These are phyloP conservation scores for Tricholoma sp. DNA, from an alignment of 768 basidiomycete species.

Conservation along the genomic window DNA sequence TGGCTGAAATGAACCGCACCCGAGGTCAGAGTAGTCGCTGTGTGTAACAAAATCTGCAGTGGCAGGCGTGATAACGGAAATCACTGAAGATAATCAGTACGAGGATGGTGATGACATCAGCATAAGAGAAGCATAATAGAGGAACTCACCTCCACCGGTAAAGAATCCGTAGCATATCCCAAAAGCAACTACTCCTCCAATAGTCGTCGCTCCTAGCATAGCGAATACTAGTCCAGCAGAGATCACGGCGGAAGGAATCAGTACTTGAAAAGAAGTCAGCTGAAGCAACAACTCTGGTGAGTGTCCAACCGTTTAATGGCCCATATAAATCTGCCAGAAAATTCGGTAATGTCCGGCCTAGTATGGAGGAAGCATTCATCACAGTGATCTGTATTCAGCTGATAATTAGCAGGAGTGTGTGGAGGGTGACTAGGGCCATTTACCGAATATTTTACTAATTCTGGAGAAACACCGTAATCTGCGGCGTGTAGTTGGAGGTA, in stretches of 20 bases:
- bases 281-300: neutral
- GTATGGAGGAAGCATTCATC: constrained; percentile 48
- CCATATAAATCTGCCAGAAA: constrained; percentile 46
- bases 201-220: constrained; percentile 41
- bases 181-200: constrained; percentile 38
- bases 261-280: constrained; percentile 23
- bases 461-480: constrained; percentile 31
- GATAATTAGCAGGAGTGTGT: constrained; percentile 9
- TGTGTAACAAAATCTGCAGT: constrained; percentile 33
- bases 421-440: neutral
- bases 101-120: neutral
- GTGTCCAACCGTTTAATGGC: constrained; percentile 39
- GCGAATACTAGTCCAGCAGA: constrained; percentile 44
- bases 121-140: neutral
- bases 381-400: constrained; percentile 31
- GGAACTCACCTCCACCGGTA: constrained; percentile 43
- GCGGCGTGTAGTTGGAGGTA: constrained; percentile 47
- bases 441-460: constrained; percentile 42
- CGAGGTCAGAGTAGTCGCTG: constrained; percentile 39
- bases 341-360: constrained; percentile 58
- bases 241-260: constrained; percentile 35
- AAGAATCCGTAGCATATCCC: constrained; percentile 51
- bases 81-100: constrained; percentile 21
- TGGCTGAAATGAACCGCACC: constrained; percentile 23
- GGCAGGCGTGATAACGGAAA: constrained; percentile 35